These are phyloP conservation scores for Piromyces sp. DNA, from an alignment of 192 early-diverging fungal species.

Conservation along the genomic window DNA sequence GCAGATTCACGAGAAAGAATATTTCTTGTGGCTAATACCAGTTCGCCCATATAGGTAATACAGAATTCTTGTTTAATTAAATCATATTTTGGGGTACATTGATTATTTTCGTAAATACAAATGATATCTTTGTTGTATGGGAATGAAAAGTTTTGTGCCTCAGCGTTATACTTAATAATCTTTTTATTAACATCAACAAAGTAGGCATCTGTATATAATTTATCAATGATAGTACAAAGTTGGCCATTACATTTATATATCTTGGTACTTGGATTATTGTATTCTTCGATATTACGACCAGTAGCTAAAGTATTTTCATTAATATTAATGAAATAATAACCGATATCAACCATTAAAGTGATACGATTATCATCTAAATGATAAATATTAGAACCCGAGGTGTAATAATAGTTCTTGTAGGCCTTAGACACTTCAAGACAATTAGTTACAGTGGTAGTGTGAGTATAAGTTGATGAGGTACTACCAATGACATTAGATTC, in stretches of 20 bases:
- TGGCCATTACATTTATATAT: not conserved
- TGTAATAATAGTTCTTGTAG: not conserved
- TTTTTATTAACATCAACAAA: not conserved
- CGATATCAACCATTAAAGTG: not conserved
- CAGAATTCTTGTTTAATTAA: not conserved
- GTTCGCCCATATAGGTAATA: not conserved
- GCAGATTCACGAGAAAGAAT: not conserved
- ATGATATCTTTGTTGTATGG: not conserved
- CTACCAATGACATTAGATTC: not conserved
- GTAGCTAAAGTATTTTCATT: not conserved
- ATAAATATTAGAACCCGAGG: not conserved
- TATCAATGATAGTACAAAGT: not conserved
- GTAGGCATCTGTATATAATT: not conserved
- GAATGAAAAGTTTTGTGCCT: not conserved
- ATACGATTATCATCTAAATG: not conserved
- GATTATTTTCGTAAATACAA: not conserved
- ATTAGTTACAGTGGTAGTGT: not conserved
- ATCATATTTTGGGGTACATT: not conserved
- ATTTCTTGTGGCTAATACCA: not conserved
- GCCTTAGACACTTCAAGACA: not conserved
- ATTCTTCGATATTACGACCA: not conserved
- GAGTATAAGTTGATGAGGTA: not conserved
- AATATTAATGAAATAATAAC: not conserved
- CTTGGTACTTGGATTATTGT: not conserved
- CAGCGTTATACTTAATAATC: not conserved